These are phyloP conservation scores for Phaeotremella fagi DNA, from an alignment of 768 basidiomycete species.

Conservation along the genomic window DNA sequence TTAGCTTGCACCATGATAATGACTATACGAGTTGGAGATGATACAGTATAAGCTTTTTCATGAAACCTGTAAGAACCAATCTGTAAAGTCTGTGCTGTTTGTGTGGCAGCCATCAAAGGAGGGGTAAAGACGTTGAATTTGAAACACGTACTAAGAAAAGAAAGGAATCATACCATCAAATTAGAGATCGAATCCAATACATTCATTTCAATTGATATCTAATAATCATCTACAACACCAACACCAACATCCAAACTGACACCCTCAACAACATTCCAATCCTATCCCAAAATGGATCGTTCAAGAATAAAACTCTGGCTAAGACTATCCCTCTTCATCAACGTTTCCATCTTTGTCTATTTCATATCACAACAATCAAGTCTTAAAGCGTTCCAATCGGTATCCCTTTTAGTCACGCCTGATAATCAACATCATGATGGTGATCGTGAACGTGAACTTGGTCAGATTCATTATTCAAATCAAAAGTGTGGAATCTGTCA, in stretches of 20 bases:
- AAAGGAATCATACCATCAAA: too few relatives aligned
- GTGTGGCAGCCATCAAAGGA: too few relatives aligned
- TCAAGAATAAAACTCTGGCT: not conserved
- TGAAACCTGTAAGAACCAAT: too few relatives aligned
- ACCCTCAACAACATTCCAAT: not conserved
- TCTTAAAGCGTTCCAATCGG: not conserved
- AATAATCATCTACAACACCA: too few relatives aligned
- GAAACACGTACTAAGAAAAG: too few relatives aligned
- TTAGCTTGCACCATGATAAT: too few relatives aligned
- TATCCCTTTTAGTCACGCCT: not conserved
- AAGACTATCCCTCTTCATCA: not conserved
- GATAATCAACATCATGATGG: not conserved
- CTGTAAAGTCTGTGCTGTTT: too few relatives aligned
- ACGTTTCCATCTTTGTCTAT: not conserved
- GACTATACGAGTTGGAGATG: too few relatives aligned
- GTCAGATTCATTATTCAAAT: not conserved
- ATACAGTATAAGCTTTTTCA: too few relatives aligned
- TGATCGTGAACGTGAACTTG: not conserved
- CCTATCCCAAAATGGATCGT: not conserved
- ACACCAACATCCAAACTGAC: not conserved
- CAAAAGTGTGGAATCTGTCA: slow-evolving; percentile 14
- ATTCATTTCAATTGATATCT: too few relatives aligned
- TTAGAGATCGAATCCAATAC: too few relatives aligned
- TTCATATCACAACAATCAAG: not conserved
- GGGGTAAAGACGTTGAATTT: too few relatives aligned